These are phyloP conservation scores for Penicillium sp. DNA, from an alignment of 2,329 filamentous ascomycete species.

Conservation along the genomic window DNA sequence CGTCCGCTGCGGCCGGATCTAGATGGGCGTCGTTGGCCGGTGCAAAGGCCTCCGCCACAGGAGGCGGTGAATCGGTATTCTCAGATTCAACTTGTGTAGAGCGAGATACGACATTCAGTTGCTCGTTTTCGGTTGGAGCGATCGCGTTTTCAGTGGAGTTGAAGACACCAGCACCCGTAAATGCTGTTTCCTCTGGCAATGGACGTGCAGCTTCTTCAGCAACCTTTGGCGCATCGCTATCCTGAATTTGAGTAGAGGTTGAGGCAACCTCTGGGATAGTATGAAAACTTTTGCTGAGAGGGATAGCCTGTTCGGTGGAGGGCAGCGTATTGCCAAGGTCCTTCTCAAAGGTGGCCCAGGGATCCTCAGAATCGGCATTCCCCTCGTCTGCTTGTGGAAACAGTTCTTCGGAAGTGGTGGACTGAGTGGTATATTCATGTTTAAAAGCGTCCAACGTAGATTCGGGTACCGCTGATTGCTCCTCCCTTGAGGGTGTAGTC, in stretches of 20 bases:
- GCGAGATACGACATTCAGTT: not conserved
- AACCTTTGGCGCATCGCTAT: not conserved
- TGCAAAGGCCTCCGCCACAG: not conserved
- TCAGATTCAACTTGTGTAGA: not conserved
- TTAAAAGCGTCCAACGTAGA: not conserved
- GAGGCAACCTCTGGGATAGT: not conserved
- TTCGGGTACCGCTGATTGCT: not conserved
- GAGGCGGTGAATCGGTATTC: not conserved
- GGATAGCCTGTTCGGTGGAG: not conserved
- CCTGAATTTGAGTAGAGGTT: not conserved
- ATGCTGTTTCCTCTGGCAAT: not conserved
- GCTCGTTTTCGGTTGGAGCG: slow-evolving; percentile 1
- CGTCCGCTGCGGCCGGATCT: slow-evolving; percentile 7
- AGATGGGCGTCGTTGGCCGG: slow-evolving; percentile 2
- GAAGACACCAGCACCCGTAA: not conserved
- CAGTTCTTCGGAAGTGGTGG: not conserved
- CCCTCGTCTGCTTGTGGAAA: not conserved
- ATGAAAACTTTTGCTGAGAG: not conserved
- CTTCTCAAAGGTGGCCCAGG: not conserved
- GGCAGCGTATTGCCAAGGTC: not conserved
- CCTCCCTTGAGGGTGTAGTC: not conserved
- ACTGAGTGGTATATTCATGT: not conserved
- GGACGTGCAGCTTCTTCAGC: not conserved
- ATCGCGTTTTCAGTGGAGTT: not conserved
- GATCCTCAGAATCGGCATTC: not conserved